Evolutionary conservation across 495 filamentous ascomycete species (phyloP).

Genomic region (Penicillium simplicissimum): DNA sequence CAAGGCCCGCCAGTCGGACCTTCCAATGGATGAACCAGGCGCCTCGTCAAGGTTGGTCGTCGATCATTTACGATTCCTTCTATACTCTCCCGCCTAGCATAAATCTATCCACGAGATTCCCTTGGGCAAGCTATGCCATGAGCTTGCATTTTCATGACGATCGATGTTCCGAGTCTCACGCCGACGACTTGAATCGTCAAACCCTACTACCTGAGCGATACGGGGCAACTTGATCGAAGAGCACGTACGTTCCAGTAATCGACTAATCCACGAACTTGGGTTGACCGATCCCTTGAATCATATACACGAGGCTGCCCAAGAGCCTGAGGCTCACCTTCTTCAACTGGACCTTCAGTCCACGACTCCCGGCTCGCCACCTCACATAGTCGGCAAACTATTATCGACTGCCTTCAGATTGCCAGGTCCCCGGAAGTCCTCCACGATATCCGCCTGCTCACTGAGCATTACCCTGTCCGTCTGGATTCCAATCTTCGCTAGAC

Average conservation of each 20-base stretch:
- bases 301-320: neutral
- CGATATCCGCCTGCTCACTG: conserved; percentile 42
- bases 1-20: conserved; percentile 31
- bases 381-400: conserved; percentile 36
- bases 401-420: conserved; percentile 37
- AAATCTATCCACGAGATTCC: neutral
- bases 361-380: neutral
- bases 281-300: neutral
- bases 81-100: neutral
- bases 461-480: conserved; percentile 39
- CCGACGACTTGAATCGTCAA: neutral
- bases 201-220: neutral
- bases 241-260: neutral
- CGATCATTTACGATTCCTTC: conserved; percentile 1
- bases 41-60: neutral
- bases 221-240: neutral
- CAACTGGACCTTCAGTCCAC: neutral
- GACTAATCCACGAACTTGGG: neutral
- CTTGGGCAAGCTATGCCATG: neutral
- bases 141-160: no score
- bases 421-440: conserved; percentile 38
- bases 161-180: neutral
- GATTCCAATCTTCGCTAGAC: conserved; percentile 33
- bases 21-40: conserved; percentile 14
- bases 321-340: neutral